Percentiles rank a stretch among this genome's conserved stretches.
phyloP scores from a whole-genome alignment of 805 yeast genomes.

The Jamesozyma gamospora region DNA sequence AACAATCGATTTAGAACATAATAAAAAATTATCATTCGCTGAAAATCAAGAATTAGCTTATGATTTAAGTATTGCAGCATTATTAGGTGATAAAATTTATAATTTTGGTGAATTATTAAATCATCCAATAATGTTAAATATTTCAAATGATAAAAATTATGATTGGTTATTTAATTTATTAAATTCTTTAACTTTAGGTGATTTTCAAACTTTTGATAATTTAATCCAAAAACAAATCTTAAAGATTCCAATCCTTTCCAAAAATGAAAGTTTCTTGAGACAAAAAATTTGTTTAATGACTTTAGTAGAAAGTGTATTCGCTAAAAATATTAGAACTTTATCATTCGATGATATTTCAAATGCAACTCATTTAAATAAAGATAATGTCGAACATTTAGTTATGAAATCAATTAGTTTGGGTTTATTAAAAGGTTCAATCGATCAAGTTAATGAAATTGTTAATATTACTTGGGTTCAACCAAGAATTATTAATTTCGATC shows the following conservation, averaged over 20 bases:
- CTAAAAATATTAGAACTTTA: slow-evolving; percentile 65
- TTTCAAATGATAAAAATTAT: slow-evolving; percentile 39
- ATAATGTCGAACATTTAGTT: slow-evolving; percentile 77
- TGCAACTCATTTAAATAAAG: slow-evolving; percentile 52
- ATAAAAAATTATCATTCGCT: slow-evolving; percentile 7
- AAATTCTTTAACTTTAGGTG: slow-evolving; percentile 65
- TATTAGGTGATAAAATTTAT: slow-evolving; percentile 84
- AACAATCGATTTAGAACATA: slow-evolving; percentile 40
- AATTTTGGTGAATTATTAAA: slow-evolving; percentile 91
- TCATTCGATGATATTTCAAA: slow-evolving; percentile 63
- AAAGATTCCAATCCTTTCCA: slow-evolving; percentile 46
- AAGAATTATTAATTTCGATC: slow-evolving; percentile 73
- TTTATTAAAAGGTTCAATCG: slow-evolving; percentile 79
- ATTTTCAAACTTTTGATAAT: slow-evolving; percentile 54
- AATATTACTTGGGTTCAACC: slow-evolving; percentile 94
- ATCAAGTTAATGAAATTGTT: slow-evolving; percentile 71
- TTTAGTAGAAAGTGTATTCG: slow-evolving; percentile 75
- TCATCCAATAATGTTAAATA: slow-evolving; percentile 65
- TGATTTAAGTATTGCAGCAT: slow-evolving; percentile 76
- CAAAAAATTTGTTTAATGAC: slow-evolving; percentile 92
- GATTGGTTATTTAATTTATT: slow-evolving; percentile 67
- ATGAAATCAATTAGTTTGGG: slow-evolving; percentile 85
- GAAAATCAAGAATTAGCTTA: slow-evolving; percentile 47
- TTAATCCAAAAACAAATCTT: slow-evolving; percentile 33
- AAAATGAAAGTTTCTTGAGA: slow-evolving; percentile 56